Evolutionary conservation across 2,329 filamentous ascomycete genomes (phyloP).

Genomic region (Aureobasidium uvarum): DNA sequence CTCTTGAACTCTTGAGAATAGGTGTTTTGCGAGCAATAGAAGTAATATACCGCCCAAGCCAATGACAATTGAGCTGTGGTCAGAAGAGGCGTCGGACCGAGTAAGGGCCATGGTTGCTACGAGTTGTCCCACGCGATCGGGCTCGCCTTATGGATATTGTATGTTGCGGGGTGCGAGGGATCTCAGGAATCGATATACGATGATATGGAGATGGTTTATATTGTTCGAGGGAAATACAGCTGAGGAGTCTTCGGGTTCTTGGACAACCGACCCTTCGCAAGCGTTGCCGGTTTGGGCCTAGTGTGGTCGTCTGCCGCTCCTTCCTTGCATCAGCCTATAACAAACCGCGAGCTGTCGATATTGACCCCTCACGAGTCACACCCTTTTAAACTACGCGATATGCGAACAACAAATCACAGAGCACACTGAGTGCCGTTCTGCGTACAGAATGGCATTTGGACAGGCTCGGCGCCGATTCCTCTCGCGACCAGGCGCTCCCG

Average conservation of each 20-base stretch:
- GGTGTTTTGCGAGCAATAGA: slow-evolving; percentile 21
- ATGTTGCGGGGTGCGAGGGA: neutral
- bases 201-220: neutral
- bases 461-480: slow-evolving; percentile 63
- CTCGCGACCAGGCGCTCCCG: slow-evolving; percentile 70
- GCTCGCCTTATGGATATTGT: neutral
- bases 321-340: slow-evolving; percentile 2
- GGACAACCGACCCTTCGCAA: slow-evolving; percentile 1
- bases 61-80: slow-evolving; percentile 8
- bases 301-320: neutral
- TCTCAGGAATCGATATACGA: neutral
- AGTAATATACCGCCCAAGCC: slow-evolving; percentile 1
- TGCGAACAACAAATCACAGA: slow-evolving; percentile 27
- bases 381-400: neutral
- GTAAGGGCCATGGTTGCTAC: slow-evolving; percentile 5
- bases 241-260: neutral
- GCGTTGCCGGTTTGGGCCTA: neutral
- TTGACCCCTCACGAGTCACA: slow-evolving; percentile 5
- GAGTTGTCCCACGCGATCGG: neutral
- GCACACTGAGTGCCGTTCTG: slow-evolving; percentile 56
- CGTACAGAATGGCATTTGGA: slow-evolving; percentile 72
- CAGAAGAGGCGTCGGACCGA: slow-evolving; percentile 6
- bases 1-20: slow-evolving; percentile 33
- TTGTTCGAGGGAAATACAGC: neutral
- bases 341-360: neutral